Base-by-base conservation (phyloP, 169 alveolate species). In the Ophryocystis elektroscirrha region DNA sequence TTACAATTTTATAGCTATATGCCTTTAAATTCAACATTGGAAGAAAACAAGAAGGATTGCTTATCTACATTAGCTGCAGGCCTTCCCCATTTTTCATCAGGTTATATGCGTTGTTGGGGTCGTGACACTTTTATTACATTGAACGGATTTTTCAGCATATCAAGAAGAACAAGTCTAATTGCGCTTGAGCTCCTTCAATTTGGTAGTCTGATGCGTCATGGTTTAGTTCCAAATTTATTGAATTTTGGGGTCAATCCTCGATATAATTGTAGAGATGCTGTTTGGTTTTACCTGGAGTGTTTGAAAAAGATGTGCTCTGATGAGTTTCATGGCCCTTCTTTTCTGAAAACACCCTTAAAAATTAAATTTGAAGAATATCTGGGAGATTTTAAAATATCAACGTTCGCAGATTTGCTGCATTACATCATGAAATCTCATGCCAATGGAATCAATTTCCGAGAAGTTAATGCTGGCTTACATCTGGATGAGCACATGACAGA, bases 251-350 rank as follows among this genome's bases (percentile, higher is more conserved):
- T 76, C 28, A 78, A 75, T 44, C 82, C 91, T 1, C 71, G 96
- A 56, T 88, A 76, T 57, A 88, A 88, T 61, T 87, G 92, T 9
- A 65, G 96, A 46, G 96, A 88, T 66, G 93, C 93, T 18, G 79
- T 93, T 20, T 83, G 94, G 94, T 83, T 82, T 67, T 88, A 76
- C 71, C 37, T 83, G 26, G 71, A 82, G 59, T 73, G 45, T 9
- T 2, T n/a, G n/a, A 12, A 32, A n/a, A 12, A n/a, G 39, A 12
- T 32, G 18, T 32, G 12, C 39, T 32, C 12, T n/a, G 39, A 2
- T 18, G 41, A 67, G n/a, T 50, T 63, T 26, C 76, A 71, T 37
- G 70, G 70, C 19, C 50, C 48, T 16, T 22, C 20, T 2, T 50
- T 80, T 36, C 54, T 76, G 16, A 49, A 71, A 16, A 64, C 59